Evolutionary conservation across 129 eudicot species (phyloP).

Genomic region (Lactuca saligna): DNA sequence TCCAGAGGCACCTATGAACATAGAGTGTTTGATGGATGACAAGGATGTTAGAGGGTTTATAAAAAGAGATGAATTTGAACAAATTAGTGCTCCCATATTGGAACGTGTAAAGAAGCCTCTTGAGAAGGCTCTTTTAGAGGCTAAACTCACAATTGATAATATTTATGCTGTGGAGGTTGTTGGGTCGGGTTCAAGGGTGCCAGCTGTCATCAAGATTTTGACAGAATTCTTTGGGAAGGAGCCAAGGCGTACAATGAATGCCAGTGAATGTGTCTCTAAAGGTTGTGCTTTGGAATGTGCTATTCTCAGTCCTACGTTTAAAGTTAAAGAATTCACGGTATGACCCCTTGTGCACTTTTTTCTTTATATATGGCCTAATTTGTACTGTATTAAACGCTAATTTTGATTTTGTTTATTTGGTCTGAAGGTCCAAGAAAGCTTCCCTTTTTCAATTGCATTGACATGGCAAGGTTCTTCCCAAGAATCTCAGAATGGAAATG

Average conservation of each 20-base stretch:
- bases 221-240: conserved; percentile 90
- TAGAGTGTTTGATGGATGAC: conserved; percentile 87
- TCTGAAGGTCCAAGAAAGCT: conserved; percentile 83
- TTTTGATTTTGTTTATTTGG: conserved; percentile 1
- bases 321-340: conserved; percentile 93
- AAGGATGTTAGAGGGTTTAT: conserved; percentile 83
- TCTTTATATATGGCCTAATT: too few species aligned
- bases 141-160: conserved; percentile 57
- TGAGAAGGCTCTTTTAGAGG: conserved; percentile 82
- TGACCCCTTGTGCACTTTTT: too few species aligned
- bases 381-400: neutral
- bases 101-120: conserved; percentile 87
- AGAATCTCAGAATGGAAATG: conserved; percentile 55
- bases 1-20: conserved; percentile 93
- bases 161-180: conserved; percentile 93
- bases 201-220: conserved; percentile 75
- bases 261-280: conserved; percentile 92
- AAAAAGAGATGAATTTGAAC: conserved; percentile 85
- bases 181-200: conserved; percentile 92
- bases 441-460: conserved; percentile 77
- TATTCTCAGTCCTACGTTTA: conserved; percentile 84
- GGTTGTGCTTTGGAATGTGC: conserved; percentile 91
- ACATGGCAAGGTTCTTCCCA: conserved; percentile 74
- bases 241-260: conserved; percentile 96
- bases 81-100: conserved; percentile 74